Evolutionary conservation across 2,329 filamentous ascomycete species (phyloP).

Genomic region (Neonectria coccinea): DNA sequence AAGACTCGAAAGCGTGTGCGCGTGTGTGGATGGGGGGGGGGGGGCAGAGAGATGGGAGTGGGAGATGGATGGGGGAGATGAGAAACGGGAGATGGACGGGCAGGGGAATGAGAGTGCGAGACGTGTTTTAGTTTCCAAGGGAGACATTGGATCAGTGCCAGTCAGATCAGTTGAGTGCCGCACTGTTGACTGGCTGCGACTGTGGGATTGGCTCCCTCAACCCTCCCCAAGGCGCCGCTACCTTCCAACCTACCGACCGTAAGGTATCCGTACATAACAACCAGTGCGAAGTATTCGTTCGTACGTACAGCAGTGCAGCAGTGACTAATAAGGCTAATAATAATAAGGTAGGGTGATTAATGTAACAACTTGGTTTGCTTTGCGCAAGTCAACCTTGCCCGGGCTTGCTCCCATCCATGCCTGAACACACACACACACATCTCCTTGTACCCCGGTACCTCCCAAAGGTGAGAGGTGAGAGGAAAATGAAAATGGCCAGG

Average conservation of each 20-base stretch:
- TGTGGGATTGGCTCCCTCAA: constrained; percentile 28
- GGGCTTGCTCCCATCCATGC: too few species aligned
- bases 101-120: constrained; percentile 34
- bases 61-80: constrained; percentile 14
- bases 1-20: not conserved
- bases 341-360: constrained; percentile 20
- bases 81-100: constrained; percentile 18
- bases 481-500: constrained; percentile 14
- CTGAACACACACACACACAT: too few species aligned
- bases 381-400: constrained; percentile 29
- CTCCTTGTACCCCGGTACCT: constrained; percentile 24
- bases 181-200: not conserved
- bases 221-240: constrained; percentile 12
- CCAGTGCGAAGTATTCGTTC: not conserved
- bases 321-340: constrained; percentile 15
- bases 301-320: not conserved
- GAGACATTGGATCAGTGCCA: constrained; percentile 21
- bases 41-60: not conserved
- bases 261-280: constrained; percentile 27
- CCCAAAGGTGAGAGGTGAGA: constrained; percentile 8
- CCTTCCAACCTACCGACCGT: not conserved
- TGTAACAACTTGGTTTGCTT: constrained; percentile 30
- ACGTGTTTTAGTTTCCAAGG: constrained; percentile 49
- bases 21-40: constrained; percentile 21
- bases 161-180: constrained; percentile 36